phyloP scores from a whole-genome alignment of 225 moss, liverwort and hornwort species.

The Sphagnum contortum region DNA sequence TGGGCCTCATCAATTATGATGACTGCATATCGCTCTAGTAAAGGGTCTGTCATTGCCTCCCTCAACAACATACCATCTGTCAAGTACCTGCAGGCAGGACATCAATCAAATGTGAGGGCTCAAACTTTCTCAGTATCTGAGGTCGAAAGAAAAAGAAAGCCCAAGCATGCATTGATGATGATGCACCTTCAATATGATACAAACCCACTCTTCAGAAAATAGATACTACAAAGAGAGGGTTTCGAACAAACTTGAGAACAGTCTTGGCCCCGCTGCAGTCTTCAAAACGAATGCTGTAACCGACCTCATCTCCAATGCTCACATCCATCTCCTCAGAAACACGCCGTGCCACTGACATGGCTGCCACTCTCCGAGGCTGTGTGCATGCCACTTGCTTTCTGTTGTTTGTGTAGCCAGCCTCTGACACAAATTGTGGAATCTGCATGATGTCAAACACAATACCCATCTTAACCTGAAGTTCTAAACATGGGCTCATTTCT shows the following conservation, averaged over 20 bases:
- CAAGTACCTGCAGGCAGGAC: conserved; percentile 44
- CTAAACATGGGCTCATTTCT: too few relatives aligned
- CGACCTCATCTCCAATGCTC: conserved; percentile 95
- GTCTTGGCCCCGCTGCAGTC: conserved; percentile 98
- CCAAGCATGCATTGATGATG: neutral
- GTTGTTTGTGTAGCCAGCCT: conserved; percentile 95
- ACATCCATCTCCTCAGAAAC: conserved; percentile 99
- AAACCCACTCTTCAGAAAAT: neutral
- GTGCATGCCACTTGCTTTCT: conserved; percentile 99
- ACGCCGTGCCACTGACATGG: conserved; percentile 98
- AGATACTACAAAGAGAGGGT: neutral
- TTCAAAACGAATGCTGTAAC: conserved; percentile 97
- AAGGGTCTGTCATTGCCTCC: conserved; percentile 98
- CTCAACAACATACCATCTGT: conserved; percentile 97
- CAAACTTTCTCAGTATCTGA: neutral
- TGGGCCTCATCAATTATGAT: conserved; percentile 96
- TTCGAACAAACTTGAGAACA: conserved; percentile 51
- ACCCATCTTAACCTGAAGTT: too few relatives aligned
- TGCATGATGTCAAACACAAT: conserved; percentile 13
- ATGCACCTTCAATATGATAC: neutral
- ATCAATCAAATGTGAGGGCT: neutral
- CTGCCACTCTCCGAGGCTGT: conserved; percentile 94
- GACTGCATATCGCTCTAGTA: conserved; percentile 87
- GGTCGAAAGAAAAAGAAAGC: neutral
- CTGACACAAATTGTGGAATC: conserved; percentile 99